phyloP scores from a whole-genome alignment of 2,329 filamentous ascomycete species.

The Sclerotiophoma versabilis region DNA sequence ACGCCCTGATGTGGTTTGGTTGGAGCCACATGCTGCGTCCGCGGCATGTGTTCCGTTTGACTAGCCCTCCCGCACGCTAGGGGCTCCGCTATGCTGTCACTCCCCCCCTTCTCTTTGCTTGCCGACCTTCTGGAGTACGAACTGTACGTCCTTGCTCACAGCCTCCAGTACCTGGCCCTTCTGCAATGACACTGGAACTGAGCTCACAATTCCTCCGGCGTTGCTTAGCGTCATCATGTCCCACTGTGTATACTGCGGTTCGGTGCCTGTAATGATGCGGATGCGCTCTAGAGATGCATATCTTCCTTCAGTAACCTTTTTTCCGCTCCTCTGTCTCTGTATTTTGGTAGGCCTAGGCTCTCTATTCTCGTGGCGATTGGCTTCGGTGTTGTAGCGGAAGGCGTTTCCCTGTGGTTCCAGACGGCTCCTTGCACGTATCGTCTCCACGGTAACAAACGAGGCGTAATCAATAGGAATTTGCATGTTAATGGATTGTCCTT shows the following conservation, averaged over 20 bases:
- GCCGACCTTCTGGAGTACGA: slow-evolving; percentile 12
- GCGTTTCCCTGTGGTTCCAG: slow-evolving; percentile 17
- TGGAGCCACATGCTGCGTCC: slow-evolving; percentile 7
- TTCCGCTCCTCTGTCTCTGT: slow-evolving; percentile 49
- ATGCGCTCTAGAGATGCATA: slow-evolving; percentile 69
- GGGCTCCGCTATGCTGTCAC: background rate
- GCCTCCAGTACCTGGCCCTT: slow-evolving; percentile 45
- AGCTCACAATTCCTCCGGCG: slow-evolving; percentile 62
- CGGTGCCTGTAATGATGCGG: slow-evolving; percentile 3
- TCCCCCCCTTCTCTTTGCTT: slow-evolving; percentile 11
- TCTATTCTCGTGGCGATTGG: slow-evolving; percentile 8
- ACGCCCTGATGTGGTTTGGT: slow-evolving; percentile 18
- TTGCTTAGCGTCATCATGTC: slow-evolving; percentile 79
- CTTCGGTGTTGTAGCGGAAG: slow-evolving; percentile 11
- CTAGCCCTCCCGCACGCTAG: background rate
- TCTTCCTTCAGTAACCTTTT: slow-evolving; percentile 61
- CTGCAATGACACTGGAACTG: slow-evolving; percentile 71
- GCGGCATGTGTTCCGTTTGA: slow-evolving; percentile 2
- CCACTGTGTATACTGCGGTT: slow-evolving; percentile 62
- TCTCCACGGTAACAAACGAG: slow-evolving; percentile 43
- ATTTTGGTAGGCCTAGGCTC: slow-evolving; percentile 14
- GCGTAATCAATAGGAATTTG: slow-evolving; percentile 63
- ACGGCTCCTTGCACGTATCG: slow-evolving; percentile 26
- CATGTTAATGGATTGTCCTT: slow-evolving; percentile 52
- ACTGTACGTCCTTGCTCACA: slow-evolving; percentile 55